Evolutionary conservation across 768 basidiomycete genomes (phyloP).

Genomic region (Hirschioporus abietinus): DNA sequence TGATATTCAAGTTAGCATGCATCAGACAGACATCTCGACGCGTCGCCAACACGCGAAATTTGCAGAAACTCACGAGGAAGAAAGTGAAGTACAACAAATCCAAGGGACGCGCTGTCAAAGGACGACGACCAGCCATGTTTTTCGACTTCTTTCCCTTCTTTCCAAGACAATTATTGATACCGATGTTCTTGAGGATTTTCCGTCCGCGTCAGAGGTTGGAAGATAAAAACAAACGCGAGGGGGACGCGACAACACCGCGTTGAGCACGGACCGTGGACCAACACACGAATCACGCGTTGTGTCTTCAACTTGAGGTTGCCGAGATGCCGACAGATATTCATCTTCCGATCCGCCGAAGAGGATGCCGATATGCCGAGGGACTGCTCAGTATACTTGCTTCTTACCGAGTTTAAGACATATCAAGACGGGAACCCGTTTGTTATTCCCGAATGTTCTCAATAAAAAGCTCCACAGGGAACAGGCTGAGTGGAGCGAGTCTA

Average conservation of each 20-base stretch:
- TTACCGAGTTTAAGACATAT: neutral
- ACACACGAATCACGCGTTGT: no score
- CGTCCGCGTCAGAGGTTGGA: neutral
- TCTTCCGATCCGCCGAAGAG: neutral
- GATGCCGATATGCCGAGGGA: neutral
- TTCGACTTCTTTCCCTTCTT: neutral
- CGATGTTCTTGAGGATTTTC: neutral
- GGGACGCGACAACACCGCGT: neutral
- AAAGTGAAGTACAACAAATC: constrained; percentile 69
- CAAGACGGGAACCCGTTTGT: neutral
- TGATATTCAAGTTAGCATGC: neutral
- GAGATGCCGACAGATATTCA: neutral
- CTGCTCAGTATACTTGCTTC: neutral
- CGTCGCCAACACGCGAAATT: neutral
- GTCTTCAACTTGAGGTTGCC: no score
- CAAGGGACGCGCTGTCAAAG: constrained; percentile 52
- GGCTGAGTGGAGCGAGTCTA: neutral
- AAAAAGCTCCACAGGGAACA: neutral
- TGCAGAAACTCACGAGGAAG: constrained; percentile 46
- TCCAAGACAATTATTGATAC: neutral
- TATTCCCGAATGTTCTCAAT: neutral
- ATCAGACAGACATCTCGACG: neutral
- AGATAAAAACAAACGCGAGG: neutral
- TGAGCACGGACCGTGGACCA: neutral
- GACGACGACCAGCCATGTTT: constrained; percentile 6